Base-by-base conservation (phyloP, 1,139 yeast genomes). In the Candida sanyaensis region DNA sequence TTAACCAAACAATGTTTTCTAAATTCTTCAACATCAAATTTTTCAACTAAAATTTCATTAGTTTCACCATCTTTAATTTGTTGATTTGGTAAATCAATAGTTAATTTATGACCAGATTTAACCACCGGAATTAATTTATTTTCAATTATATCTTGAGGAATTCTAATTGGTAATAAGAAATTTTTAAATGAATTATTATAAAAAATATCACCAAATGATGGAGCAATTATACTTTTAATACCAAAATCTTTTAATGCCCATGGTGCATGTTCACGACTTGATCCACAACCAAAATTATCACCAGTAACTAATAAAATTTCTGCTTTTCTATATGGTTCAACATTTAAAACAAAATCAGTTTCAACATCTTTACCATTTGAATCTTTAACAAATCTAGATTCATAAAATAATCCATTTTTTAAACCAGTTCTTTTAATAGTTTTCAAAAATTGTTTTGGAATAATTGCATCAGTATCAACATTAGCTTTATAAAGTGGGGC, bases 201-300 rank as follows among this genome's bases (percentile, higher is more conserved):
- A 78, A 93, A 93, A 61, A 93, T 93, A 70, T 93, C 99, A 66
- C 99, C 99, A 61, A 92, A 93, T 1, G 97, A 90, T 51, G 98
- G 98, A 4, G 99, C 98, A 69, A 93, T 91, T 65, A 93, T 88
- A 55, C 93, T 87, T 68, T 88, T 86, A 68, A 93, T 91, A 66
- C 99, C 99, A 62, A 93, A 93, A 71, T 93, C 99, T 62, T 90
- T 92, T 57, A 93, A 80, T 3, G 99, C 99, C 99, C 99, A 93
- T 50, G 99, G 98, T 24, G 99, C 99, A 63, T 93, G 99, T 69
- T 93, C 99, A 79, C 99, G 89, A 5, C 97, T 91, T 38, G 98
- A 92, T 61, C 99, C 99, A 76, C 99, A 93, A 56, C 99, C 99
- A 66, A 93, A 93, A 75, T 93, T 93, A 66, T 89, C 96, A 66